phyloP scores from a whole-genome alignment of 2,329 filamentous ascomycete genomes.

The Stachybotrys chlorohalonatus region DNA sequence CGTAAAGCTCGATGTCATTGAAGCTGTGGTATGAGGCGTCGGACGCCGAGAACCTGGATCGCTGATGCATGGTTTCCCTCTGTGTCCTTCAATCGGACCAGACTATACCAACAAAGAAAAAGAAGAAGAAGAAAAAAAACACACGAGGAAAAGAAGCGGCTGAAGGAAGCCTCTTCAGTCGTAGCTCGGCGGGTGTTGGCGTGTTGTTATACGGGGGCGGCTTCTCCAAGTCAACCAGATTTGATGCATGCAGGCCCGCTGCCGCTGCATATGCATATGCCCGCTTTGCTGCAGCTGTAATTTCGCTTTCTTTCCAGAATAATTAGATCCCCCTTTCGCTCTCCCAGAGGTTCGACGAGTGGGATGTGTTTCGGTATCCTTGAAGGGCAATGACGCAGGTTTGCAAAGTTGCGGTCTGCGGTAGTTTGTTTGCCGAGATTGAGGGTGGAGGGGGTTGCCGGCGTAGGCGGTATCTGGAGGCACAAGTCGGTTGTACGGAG shows the following conservation, averaged over 20 bases:
- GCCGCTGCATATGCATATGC: not conserved
- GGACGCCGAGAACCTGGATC: conserved; percentile 33
- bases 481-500: not conserved
- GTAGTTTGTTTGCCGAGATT: not conserved
- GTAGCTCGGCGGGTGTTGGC: not conserved
- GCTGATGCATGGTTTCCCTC: conserved; percentile 15
- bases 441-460: too few species aligned
- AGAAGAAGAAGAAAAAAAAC: not conserved
- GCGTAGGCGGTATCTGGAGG: not conserved
- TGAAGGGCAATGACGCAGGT: conserved; percentile 3
- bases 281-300: not conserved
- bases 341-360: not conserved
- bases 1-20: conserved; percentile 37
- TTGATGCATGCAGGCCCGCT: not conserved
- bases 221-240: not conserved
- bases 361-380: conserved; percentile 5
- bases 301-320: too few species aligned
- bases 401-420: conserved; percentile 18
- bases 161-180: not conserved
- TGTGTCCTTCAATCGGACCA: not conserved
- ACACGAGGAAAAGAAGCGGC: not conserved
- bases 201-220: not conserved
- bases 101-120: not conserved
- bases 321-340: too few species aligned
- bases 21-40: conserved; percentile 47